Evolutionary conservation across 2,329 filamentous ascomycete species (phyloP), one percentile per base, ranked within the genome.

Genomic region (Zasmidium angulare): DNA sequence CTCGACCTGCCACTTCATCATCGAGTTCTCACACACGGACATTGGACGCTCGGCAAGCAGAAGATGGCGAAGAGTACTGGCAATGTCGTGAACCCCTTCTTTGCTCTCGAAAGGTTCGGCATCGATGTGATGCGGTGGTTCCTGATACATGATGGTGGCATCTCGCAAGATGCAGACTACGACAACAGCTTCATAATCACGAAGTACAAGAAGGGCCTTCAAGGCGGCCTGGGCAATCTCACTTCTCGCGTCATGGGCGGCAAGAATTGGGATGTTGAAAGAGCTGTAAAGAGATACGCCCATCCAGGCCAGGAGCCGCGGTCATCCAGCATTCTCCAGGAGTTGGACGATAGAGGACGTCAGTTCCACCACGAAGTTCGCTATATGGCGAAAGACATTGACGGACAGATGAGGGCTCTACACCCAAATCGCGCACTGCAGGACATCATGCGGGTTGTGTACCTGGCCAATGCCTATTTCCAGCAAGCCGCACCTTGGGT

Each of bases 41-140:
- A 99, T 74, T 99, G 96, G 95, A 96, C 92, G 14, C 87, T 99
- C 77, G 90, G 90, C 57, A 86, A 86, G 55, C 85, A 87, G 67
- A 99, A 99, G 76, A 99, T 99, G 93, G 93, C 93, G 62, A 99
- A 99, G 75, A 96, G 91, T 1, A 86, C 89, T 1, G 95, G 95
- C 63, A 97, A 97, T 72, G 93, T 96, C 1, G 93, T 99, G 47
- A 95, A 96, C 70, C 95, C 95, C 0, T 92, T 96, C 71, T 91
- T 91, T 66, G 95, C 95, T 12, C 84, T 98, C 50, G 88, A 96
- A 63, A 85, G 93, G 6, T 99, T 92, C 76, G 92, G 91, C 1
- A 81, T 92, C 3, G 96, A 99, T 73, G 83, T 87, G 0, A 86
- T 99, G 82, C 88, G 95, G 10, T 98, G 90, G 76, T 99, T 93